phyloP scores from a whole-genome alignment of 805 yeast species.

The Ogataea pini region DNA sequence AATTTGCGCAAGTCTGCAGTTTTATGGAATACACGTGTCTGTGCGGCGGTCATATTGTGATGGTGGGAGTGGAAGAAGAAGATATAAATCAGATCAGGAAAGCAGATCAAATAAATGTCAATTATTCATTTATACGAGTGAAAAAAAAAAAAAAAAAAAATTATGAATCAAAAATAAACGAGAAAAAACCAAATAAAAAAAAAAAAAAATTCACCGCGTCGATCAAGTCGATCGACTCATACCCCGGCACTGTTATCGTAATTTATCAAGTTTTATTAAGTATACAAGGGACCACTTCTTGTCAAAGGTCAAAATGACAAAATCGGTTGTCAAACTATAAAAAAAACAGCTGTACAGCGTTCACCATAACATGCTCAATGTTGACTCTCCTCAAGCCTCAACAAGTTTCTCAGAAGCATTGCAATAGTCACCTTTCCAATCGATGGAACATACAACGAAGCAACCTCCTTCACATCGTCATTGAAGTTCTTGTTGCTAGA shows the following conservation, averaged over 20 bases:
- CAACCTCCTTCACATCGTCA: constrained; percentile 78
- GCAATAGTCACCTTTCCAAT: constrained; percentile 96
- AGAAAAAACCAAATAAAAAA: background rate
- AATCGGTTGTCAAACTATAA: too few relatives aligned
- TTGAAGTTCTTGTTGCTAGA: constrained; percentile 86
- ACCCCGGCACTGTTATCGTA: constrained; percentile 3
- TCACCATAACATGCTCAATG: too few relatives aligned
- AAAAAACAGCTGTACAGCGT: too few relatives aligned
- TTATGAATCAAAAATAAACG: background rate
- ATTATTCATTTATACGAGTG: background rate
- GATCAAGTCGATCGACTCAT: constrained; percentile 15
- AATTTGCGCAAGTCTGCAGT: constrained; percentile 26
- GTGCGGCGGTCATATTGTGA: constrained; percentile 22
- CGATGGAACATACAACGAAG: constrained; percentile 91
- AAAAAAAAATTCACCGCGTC: background rate
- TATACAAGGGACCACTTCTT: too few relatives aligned
- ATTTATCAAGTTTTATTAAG: background rate
- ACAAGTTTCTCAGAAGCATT: constrained; percentile 86
- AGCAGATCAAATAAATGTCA: background rate
- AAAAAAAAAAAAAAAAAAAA: constrained; percentile 3
- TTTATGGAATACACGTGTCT: constrained; percentile 21
- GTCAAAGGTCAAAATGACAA: too few relatives aligned
- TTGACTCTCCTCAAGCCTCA: constrained; percentile 75
- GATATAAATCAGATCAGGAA: background rate
- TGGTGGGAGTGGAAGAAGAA: background rate